These are phyloP conservation scores for Flaveria trinervia DNA, from an alignment of 129 eudicot genomes.

Conservation along the genomic window DNA sequence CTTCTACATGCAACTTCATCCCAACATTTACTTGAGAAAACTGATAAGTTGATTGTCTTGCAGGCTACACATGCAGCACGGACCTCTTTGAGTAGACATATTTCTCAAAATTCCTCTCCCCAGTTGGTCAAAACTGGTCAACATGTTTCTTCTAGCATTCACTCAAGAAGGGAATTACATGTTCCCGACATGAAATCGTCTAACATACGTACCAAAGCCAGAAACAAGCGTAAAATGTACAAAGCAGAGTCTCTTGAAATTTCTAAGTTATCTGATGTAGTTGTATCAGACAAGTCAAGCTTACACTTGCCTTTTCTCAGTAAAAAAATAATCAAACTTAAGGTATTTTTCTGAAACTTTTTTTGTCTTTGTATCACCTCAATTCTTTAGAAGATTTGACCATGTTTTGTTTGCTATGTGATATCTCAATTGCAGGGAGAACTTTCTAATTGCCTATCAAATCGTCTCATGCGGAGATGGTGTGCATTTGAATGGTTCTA, in stretches of 20 bases:
- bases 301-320: conserved; percentile 38
- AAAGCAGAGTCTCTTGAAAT: conserved; percentile 50
- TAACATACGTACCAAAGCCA: conserved; percentile 48
- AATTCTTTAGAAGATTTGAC: not conserved
- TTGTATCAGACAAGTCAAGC: conserved; percentile 39
- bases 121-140: conserved; percentile 46
- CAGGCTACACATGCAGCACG: conserved; percentile 53
- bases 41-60: conserved; percentile 23
- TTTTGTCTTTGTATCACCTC: conserved; percentile 1
- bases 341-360: conserved; percentile 43
- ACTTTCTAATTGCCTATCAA: conserved; percentile 62
- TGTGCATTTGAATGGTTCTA: conserved; percentile 92
- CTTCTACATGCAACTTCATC: conserved; percentile 6
- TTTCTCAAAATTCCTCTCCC: conserved; percentile 58
- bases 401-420: conserved; percentile 20
- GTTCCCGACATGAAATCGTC: conserved; percentile 42
- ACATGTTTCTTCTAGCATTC: conserved; percentile 50
- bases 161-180: conserved; percentile 56
- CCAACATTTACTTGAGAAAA: conserved; percentile 1
- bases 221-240: conserved; percentile 71
- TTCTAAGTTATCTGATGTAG: conserved; percentile 42
- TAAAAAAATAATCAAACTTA: conserved; percentile 36
- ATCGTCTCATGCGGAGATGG: conserved; percentile 70
- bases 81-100: conserved; percentile 39
- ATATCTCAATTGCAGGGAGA: conserved; percentile 46